phyloP scores from a whole-genome alignment of 2,329 filamentous ascomycete species.

The Sclerotinia borealis region DNA sequence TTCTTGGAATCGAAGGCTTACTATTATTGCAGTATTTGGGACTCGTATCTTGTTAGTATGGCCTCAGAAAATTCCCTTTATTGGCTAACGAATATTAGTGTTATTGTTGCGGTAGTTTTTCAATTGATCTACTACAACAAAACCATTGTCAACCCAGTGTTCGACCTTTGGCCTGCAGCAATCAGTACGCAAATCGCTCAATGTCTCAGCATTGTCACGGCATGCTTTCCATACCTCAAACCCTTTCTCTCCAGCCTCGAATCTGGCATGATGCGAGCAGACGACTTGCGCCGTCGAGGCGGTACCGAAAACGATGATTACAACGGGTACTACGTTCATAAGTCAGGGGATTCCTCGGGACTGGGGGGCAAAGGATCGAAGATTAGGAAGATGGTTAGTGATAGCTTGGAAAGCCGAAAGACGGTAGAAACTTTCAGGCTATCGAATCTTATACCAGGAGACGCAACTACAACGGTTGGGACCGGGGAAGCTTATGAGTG shows the following conservation, averaged over 20 bases:
- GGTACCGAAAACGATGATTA: not conserved
- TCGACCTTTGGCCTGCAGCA: not conserved
- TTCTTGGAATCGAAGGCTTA: not conserved
- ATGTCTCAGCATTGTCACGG: constrained; percentile 8
- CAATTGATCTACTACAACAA: constrained; percentile 7
- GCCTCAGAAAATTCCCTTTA: not conserved
- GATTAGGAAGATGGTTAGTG: not conserved
- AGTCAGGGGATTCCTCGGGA: not conserved
- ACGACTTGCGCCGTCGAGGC: constrained; percentile 6
- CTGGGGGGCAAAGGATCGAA: not conserved
- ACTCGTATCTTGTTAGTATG: constrained; percentile 10
- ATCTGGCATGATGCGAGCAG: constrained; percentile 3
- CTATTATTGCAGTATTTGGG: constrained; percentile 8
- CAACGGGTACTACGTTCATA: not conserved
- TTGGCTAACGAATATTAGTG: not conserved
- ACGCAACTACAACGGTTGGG: not conserved
- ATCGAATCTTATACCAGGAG: not conserved
- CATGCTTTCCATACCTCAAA: constrained; percentile 9
- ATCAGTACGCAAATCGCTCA: constrained; percentile 4
- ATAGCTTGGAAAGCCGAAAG: not conserved
- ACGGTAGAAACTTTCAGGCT: not conserved
- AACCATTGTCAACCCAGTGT: not conserved
- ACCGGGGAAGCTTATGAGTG: not conserved
- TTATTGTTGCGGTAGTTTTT: not conserved
- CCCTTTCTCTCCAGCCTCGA: constrained; percentile 3